Evolutionary conservation across 352 stramenopile species (phyloP).

Genomic region (Phytophthora pluvialis): DNA sequence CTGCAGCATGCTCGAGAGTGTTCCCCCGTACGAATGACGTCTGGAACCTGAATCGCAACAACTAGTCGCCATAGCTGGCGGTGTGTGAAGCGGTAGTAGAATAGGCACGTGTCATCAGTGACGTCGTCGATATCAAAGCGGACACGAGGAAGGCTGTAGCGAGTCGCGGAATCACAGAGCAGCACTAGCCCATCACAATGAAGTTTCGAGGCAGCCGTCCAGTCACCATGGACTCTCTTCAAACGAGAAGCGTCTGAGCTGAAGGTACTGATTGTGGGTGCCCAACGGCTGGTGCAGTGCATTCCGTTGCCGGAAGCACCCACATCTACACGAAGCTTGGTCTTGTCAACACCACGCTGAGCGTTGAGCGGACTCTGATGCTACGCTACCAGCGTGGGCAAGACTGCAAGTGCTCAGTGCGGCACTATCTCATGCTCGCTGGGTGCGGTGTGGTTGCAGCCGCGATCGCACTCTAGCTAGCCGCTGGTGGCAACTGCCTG

Average conservation of each 20-base stretch:
- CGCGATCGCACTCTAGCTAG: too few relatives aligned
- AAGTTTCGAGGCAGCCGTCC: background rate
- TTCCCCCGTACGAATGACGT: constrained; percentile 9
- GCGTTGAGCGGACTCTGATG: too few relatives aligned
- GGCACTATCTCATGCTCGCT: too few relatives aligned
- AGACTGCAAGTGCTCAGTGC: too few relatives aligned
- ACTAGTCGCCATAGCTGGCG: constrained; percentile 6
- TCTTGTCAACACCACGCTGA: too few relatives aligned
- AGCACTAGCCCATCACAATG: background rate
- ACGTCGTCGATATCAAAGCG: constrained; percentile 9
- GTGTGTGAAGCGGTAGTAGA: constrained; percentile 13
- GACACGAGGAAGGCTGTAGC: constrained; percentile 1
- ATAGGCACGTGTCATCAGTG: constrained; percentile 6
- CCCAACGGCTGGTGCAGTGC: too few relatives aligned
- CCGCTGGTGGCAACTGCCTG: too few relatives aligned
- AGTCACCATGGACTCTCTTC: constrained; percentile 1
- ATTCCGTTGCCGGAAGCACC: too few relatives aligned
- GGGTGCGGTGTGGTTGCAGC: too few relatives aligned
- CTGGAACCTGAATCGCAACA: constrained; percentile 4
- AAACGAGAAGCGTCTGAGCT: background rate
- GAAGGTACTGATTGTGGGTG: too few relatives aligned
- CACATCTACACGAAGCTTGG: too few relatives aligned
- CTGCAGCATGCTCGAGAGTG: constrained; percentile 7
- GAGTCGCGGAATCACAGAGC: background rate
- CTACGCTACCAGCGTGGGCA: too few relatives aligned